Evolutionary conservation across 768 basidiomycete genomes (phyloP).

Genomic region (Pulveroboletus sp.): DNA sequence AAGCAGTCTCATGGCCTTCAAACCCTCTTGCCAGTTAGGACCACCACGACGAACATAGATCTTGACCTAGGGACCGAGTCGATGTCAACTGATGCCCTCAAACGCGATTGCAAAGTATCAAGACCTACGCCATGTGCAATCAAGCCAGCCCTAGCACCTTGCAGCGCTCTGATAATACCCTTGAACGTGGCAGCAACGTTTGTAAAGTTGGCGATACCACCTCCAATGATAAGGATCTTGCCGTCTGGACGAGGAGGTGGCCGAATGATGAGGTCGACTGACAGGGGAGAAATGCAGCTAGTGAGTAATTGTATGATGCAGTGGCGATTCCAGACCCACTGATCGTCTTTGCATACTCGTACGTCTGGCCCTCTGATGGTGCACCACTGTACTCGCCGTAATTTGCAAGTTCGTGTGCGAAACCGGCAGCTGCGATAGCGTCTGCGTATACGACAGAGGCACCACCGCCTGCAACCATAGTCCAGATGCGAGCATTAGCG

Average conservation of each 20-base stretch:
- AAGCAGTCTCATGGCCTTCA: slow-evolving; percentile 97
- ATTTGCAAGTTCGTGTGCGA: slow-evolving; percentile 96
- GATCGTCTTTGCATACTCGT: slow-evolving; percentile 99
- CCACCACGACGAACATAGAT: slow-evolving; percentile 98
- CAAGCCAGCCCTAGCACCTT: slow-evolving; percentile 85
- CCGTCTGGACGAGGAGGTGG: slow-evolving; percentile 78
- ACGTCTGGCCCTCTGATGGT: slow-evolving; percentile 96
- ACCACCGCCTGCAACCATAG: slow-evolving; percentile 99
- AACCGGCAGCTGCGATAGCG: slow-evolving; percentile 88
- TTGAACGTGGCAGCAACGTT: slow-evolving; percentile 99
- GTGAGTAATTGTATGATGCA: not conserved
- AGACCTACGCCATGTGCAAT: slow-evolving; percentile 40
- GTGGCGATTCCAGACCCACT: slow-evolving; percentile 42
- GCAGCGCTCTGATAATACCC: slow-evolving; percentile 96
- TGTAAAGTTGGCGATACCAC: slow-evolving; percentile 99
- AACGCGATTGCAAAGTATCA: not conserved
- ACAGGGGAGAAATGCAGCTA: not conserved
- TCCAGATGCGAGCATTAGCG: slow-evolving; percentile 94
- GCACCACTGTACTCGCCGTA: slow-evolving; percentile 99
- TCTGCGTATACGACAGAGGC: slow-evolving; percentile 66
- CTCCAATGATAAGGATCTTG: slow-evolving; percentile 99
- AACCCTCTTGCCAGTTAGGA: slow-evolving; percentile 98
- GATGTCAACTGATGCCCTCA: not conserved
- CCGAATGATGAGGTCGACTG: slow-evolving; percentile 92
- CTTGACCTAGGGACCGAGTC: slow-evolving; percentile 62